Evolutionary conservation across 345 rosid genomes (phyloP), one percentile per base, ranked within the genome.

Genomic region (Salix arbutifolia): DNA sequence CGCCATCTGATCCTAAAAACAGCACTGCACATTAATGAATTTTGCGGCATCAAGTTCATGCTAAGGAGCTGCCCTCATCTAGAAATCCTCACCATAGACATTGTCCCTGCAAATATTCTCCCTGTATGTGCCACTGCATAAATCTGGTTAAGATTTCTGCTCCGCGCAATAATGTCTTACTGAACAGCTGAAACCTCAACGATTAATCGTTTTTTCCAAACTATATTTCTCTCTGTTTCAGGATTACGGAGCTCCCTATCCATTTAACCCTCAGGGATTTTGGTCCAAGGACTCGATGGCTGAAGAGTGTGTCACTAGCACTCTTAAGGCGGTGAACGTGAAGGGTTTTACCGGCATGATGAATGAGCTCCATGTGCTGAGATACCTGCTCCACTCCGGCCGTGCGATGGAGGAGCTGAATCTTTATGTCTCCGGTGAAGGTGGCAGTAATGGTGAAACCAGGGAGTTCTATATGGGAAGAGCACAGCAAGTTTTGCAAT

Each of bases 41-140:
- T 77, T 6, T 64, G 50, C 19, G 94, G 92, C 6, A 79, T 87
- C 17, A 78, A 56, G 13, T 75, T 88, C 68, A 77, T 90, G 78
- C 70, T 87, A 0, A 25, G 67, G 1, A 85, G 88, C n/a, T 86
- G 83, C n/a, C 87, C 76, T 2, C 1, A 12, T 1, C 52, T 88
- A 3, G 76, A 84, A 37, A 82, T 71, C 17, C 87, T 90, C 21
- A 86, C 86, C 8, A 38, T 88, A 37, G 82, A 86, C 37, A 70
- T 81, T 26, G 76, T 44, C 56, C 65, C 81, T 19, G 67, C 56
- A 25, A 73, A 23, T 21, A 67, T 62, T 75, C 40, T 87, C 10
- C n/a, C 46, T 6, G 94, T 86, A 71, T 79, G 80, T 76, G 40
- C 18, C 8, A 6, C 19, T 37, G 35, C 25, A 23, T 9, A 13